Evolutionary conservation across 768 basidiomycete genomes (phyloP).

Genomic region (Podaxis sp.): DNA sequence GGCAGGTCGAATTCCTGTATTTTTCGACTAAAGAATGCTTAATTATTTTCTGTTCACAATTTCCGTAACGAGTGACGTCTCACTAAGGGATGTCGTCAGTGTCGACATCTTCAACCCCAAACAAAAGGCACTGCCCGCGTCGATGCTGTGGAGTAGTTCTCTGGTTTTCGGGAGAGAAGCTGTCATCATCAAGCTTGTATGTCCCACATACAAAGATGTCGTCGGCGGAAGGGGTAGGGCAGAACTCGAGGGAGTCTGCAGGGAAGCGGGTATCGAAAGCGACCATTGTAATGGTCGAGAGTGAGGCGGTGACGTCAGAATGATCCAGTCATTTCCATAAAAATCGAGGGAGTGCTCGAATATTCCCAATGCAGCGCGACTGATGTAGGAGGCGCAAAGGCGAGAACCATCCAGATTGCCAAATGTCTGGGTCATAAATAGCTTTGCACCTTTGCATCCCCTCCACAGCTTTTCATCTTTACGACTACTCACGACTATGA

Average conservation of each 20-base stretch:
- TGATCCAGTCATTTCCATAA: slow-evolving; percentile 1
- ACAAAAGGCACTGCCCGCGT: slow-evolving; percentile 74
- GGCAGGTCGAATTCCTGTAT: slow-evolving; percentile 71
- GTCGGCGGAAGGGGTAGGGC: slow-evolving; percentile 59
- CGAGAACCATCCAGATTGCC: not conserved
- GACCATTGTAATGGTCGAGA: slow-evolving; percentile 4
- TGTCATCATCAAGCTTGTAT: slow-evolving; percentile 67
- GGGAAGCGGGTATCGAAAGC: slow-evolving; percentile 71
- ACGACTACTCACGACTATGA: slow-evolving; percentile 31
- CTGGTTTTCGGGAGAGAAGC: slow-evolving; percentile 13
- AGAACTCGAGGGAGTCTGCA: slow-evolving; percentile 91
- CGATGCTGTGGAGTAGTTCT: slow-evolving; percentile 32
- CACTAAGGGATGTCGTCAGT: slow-evolving; percentile 35
- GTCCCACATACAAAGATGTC: slow-evolving; percentile 87
- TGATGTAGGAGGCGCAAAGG: not conserved
- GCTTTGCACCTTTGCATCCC: not conserved
- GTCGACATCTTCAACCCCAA: slow-evolving; percentile 38
- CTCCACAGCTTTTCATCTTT: not conserved
- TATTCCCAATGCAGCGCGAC: not conserved
- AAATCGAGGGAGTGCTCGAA: not conserved
- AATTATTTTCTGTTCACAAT: not conserved
- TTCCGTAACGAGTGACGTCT: slow-evolving; percentile 17
- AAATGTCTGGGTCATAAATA: slow-evolving; percentile 12
- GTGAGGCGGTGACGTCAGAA: slow-evolving; percentile 8
- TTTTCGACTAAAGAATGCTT: slow-evolving; percentile 41